phyloP scores from a whole-genome alignment of 805 yeast species.

The Pichia deserticola region DNA sequence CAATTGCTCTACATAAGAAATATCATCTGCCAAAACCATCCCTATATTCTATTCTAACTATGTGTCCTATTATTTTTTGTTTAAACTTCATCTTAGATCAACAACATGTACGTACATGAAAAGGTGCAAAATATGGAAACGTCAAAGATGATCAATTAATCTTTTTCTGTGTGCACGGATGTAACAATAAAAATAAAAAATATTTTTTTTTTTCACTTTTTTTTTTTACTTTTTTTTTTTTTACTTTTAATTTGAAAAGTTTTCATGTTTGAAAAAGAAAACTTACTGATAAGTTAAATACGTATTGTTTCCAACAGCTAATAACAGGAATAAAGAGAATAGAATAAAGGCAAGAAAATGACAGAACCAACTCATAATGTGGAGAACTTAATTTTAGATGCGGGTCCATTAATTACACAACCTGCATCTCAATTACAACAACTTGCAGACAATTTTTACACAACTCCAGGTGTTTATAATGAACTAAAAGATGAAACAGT shows the following conservation, averaged over 20 bases:
- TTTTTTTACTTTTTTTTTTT: not conserved
- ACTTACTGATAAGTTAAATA: too few relatives aligned
- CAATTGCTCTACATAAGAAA: slow-evolving; percentile 31
- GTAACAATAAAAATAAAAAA: not conserved
- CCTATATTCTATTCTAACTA: not conserved
- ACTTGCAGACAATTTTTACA: slow-evolving; percentile 64
- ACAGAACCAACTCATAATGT: slow-evolving; percentile 25
- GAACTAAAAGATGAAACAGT: slow-evolving; percentile 87
- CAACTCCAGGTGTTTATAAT: slow-evolving; percentile 84
- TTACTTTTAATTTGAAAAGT: too few relatives aligned
- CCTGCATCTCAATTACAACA: slow-evolving; percentile 65
- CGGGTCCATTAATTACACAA: slow-evolving; percentile 89
- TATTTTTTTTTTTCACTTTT: not conserved
- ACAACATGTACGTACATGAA: too few relatives aligned
- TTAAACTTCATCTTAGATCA: too few relatives aligned
- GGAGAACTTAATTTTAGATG: slow-evolving; percentile 73
- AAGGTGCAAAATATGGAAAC: too few relatives aligned
- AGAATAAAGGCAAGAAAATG: not conserved
- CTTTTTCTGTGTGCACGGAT: not conserved
- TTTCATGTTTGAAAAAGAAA: too few relatives aligned
- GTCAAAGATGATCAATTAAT: too few relatives aligned
- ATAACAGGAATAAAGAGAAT: too few relatives aligned
- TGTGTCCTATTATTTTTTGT: not conserved
- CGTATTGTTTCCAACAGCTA: too few relatives aligned
- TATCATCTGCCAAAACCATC: slow-evolving; percentile 13